Base-by-base conservation (phyloP, 495 filamentous ascomycete genomes). In the Pyrenopolyporus hunteri region DNA sequence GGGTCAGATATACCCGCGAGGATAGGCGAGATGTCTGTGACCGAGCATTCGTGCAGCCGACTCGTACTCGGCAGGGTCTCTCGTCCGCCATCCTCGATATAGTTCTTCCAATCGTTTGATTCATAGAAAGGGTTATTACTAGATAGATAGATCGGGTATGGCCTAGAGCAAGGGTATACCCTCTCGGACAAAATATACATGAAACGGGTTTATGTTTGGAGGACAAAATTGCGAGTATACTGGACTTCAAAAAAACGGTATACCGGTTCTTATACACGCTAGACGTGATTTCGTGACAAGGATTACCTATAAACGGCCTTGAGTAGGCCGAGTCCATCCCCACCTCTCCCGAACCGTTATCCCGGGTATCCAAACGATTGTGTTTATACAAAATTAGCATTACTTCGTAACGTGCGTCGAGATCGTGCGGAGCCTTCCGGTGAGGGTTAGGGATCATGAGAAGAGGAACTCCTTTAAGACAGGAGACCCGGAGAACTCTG, bases 401-500 rank as follows among this genome's bases (percentile, higher is more conserved):
- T 75, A 70, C 55, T 59, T 64, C 62, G 48, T 70, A 44, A 60
- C 46, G 14, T 51, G 51, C 63, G 51, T 66, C 45, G 23, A 57
- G 25, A 57, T 66, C 63, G 28, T 60, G 29, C 36, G 28, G 31
- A 10, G 20, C 6, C 59, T 35, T 19, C 42, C 6, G 5, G 33
- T 22, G 16, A 33, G n/a, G n/a, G 35, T 23, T 22, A 16, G 3
- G 29, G 25, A 9, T 82, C 66, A 83, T 31, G 76, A 76, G 60
- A 85, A 85, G 7, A 85, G 70, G 59, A 85, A 85, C 45, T 85
- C 82, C 49, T 82, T 83, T 17, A 83, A 56, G 1, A 83, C 79
- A 0, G 82, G 82, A 1, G 80, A 82, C 2, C 80, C 79, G 4
- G 80, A 81, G 44, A 85, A 83, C 40, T 85, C 81, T 0, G 82